Base-by-base conservation (phyloP, 441 rosid genomes). In the Eruca vesicaria region DNA sequence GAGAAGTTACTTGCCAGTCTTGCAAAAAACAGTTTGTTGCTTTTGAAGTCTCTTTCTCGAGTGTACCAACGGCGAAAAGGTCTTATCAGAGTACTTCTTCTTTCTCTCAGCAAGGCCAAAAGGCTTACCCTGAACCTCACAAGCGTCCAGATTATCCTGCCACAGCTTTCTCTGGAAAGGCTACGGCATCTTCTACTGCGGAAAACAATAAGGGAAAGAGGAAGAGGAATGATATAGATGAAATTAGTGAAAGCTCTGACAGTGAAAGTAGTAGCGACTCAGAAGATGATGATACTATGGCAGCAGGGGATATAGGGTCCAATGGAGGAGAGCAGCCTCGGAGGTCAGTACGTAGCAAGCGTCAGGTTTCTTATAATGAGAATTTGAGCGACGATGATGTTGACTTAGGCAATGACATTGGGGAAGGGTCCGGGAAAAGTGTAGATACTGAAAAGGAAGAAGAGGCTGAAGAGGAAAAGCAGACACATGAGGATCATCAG, bases 201-300 rank as follows among this genome's bases (percentile, higher is more conserved):
- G 80, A 69, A 76, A 88, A 81, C 78, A 79, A 69, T 64, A 81
- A 80, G 56, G 78, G 80, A 31, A 89, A 86, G 77, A 87, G 80
- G 79, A 77, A 73, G 71, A 86, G 86, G 77, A 88, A 79, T 79
- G 74, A 70, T 68, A 81, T 69, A 15, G 84, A 60, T 69, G 87
- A 91, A 59, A 84, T 87, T 57, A 87, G 90, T 83, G 93, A 84
- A 69, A 91, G 95, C 80, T 83, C 76, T 50, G 82, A 82, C 74
- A 75, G 83, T 68, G 71, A 63, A 6, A 85, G 85, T 83, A 85
- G 89, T 84, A 69, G 74, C 8, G 90, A 87, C n/a, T 61, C 82
- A 62, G 90, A 81, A 55, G 92, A 48, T 48, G 55, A 15, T 43
- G 52, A 48, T 48, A 48, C 20, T 15, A 48, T 48, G 55, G 55